These are phyloP conservation scores for Psilocybe tampanensis DNA, from an alignment of 768 basidiomycete genomes.

Conservation along the genomic window DNA sequence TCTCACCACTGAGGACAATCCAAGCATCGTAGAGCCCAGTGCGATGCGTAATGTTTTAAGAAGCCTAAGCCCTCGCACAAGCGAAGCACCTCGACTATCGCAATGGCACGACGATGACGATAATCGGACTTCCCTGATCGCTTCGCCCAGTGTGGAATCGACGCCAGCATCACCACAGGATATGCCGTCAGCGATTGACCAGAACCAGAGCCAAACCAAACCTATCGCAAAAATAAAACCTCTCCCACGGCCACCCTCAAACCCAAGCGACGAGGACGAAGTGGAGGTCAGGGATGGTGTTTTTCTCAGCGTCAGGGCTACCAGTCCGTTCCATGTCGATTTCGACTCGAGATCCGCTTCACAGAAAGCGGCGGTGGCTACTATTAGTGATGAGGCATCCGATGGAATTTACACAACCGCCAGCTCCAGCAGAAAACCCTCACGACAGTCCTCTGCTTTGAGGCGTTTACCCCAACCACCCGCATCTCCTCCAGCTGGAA, in stretches of 20 bases:
- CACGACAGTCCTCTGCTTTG: constrained; percentile 11
- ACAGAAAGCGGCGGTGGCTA: background rate
- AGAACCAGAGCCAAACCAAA: background rate
- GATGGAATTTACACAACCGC: constrained; percentile 7
- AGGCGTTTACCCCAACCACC: constrained; percentile 1
- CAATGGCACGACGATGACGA: constrained; percentile 7
- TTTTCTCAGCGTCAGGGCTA: constrained; percentile 37
- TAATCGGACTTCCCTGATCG: background rate
- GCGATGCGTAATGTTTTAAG: constrained; percentile 43
- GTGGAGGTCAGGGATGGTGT: constrained; percentile 14
- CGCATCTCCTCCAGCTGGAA: too few relatives aligned
- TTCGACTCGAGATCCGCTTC: constrained; percentile 27
- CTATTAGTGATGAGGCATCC: constrained; percentile 1
- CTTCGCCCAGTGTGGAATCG: background rate
- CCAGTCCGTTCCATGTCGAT: constrained; percentile 52
- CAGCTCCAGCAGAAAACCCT: constrained; percentile 10
- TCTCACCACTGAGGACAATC: constrained; percentile 28
- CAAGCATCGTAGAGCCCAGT: constrained; percentile 29
- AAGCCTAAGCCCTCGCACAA: constrained; percentile 47
- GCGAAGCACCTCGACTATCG: constrained; percentile 17
- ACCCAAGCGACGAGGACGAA: constrained; percentile 5
- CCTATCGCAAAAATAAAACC: constrained; percentile 1
- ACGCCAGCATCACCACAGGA: background rate
- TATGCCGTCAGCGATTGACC: background rate
- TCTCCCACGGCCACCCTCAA: constrained; percentile 9